Base-by-base conservation (phyloP, 352 stramenopile genomes). In the Phytophthora sansomeana region DNA sequence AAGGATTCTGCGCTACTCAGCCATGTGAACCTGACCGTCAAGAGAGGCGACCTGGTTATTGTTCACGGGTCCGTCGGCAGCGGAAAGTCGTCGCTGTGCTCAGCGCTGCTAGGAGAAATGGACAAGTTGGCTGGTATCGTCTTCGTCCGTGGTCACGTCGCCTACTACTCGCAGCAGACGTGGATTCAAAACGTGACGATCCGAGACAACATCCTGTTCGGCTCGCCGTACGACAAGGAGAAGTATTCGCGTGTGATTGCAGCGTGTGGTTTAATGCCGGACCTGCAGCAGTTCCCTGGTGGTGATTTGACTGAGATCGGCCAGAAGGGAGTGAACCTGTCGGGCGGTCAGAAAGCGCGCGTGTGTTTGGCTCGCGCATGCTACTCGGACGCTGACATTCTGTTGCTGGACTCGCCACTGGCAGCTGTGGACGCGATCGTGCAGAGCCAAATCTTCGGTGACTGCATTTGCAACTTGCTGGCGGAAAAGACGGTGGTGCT, bases 121-220 rank as follows among this genome's bases (percentile, higher is more conserved):
- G 77, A 91, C 57, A 87, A 85, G 14, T 10, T 68, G 0, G 9
- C 10, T 0, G 80, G 83, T 0, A 48, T 44, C 0, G 80, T 90
- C 0, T 72, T 79, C 30, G 78, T 91, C 6, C 49, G 70, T n/a
- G 80, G 76, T 0, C 42, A 24, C 3, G 67, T 85, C 4, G 78
- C 77, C 51, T 97, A 93, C 72, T 93, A 85, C 47, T 78, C 89
- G 24, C 92, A 98, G 70, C 77, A 91, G 33, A 74, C 92, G 32
- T 98, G 97, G 78, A 98, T 99, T 58, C 85, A 98, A 69, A 99
- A 99, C 81, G 93, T 90, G 58, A 96, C 91, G 9, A 72, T 99
- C 14, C 75, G 78, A 10, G 86, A 98, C 28, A 99, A 99, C 72
- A 95, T 99, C 62, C 69, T 98, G 2, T 99, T 98, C 63, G 92